Evolutionary conservation across 2,329 filamentous ascomycete genomes (phyloP), one percentile per base, ranked within the genome.

Genomic region (Immersiporthe knoxdaviesiana): DNA sequence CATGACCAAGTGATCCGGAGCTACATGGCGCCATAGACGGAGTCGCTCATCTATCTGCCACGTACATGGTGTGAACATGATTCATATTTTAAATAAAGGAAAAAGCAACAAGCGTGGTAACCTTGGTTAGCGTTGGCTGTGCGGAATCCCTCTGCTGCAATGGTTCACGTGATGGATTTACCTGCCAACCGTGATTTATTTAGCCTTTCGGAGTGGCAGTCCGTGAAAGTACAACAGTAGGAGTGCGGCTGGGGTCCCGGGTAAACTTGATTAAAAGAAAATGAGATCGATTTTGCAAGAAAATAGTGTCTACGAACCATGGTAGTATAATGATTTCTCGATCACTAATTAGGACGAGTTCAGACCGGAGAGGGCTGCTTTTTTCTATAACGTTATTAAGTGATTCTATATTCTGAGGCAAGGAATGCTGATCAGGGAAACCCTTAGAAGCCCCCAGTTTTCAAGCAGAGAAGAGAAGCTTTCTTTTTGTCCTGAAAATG

Each of bases 201-300:
- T 37, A 60, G 58, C 58, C 58, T 37, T 60, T 60, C 58, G 58
- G 58, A 60, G 58, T 39, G 30, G 58, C 32, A 39, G 35, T 60
- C 58, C 58, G 58, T 60, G 10, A 39, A 37, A 2, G 12, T 58
- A 39, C 37, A 39, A 32, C 35, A 35, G 35, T 35, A 35, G n/a
- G n/a, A n/a, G n/a, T 21, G 7, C 24, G 30, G 8, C 35, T 21
- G 16, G 3, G 56, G 16, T n/a, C n/a, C 35, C 35, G 58, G 58
- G 35, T 37, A 39, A 60, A 12, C 2, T 10, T 47, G 35, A 35
- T 35, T n/a, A n/a, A n/a, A 21, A 44, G 7, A 1, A 21, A 3
- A 44, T 39, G 16, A 27, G n/a, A 16, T 14, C n/a, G n/a, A n/a
- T n/a, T 56, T 11, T 14, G 35, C 35, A 35, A 8, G 7, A 32